Percentiles rank a stretch among this genome's conserved stretches.
phyloP scores from a whole-genome alignment of 345 rosid species.

The Aegle marmelos region DNA sequence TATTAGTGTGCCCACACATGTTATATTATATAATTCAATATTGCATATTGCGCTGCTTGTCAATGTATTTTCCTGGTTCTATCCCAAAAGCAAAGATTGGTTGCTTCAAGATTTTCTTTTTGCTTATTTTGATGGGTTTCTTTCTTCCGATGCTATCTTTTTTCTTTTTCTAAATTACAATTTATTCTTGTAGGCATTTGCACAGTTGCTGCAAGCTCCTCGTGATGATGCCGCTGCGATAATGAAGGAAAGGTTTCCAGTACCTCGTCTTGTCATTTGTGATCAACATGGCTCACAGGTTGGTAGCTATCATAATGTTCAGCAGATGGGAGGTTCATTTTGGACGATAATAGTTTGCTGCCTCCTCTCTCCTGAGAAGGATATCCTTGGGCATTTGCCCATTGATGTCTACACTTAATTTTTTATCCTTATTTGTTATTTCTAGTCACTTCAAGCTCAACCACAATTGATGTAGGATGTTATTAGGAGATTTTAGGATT shows the following conservation, averaged over 20 bases:
- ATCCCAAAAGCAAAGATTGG: not conserved
- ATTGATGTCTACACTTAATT: not conserved
- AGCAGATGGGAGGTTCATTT: not conserved
- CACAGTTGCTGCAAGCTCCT: slow-evolving; percentile 75
- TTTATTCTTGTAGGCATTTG: slow-evolving; percentile 56
- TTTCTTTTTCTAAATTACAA: not conserved
- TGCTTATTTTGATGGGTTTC: not conserved
- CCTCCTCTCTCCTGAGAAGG: not conserved
- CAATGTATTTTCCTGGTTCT: not conserved
- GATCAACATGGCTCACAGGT: slow-evolving; percentile 99
- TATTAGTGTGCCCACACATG: not conserved
- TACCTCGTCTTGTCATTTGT: slow-evolving; percentile 84
- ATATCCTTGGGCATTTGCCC: not conserved
- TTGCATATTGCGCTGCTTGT: not conserved
- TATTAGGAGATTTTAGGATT: no score
- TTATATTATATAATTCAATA: not conserved
- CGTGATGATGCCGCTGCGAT: slow-evolving; percentile 55
- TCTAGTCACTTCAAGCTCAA: not conserved
- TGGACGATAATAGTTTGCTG: not conserved
- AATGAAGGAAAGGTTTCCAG: slow-evolving; percentile 85
- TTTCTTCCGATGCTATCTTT: not conserved
- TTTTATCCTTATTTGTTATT: not conserved
- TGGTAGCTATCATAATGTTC: slow-evolving; percentile 11
- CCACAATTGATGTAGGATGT: not conserved
- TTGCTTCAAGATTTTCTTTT: not conserved